Evolutionary conservation across 345 rosid species (phyloP), one percentile per base, ranked within the genome.

Genomic region (Citrus inodora): DNA sequence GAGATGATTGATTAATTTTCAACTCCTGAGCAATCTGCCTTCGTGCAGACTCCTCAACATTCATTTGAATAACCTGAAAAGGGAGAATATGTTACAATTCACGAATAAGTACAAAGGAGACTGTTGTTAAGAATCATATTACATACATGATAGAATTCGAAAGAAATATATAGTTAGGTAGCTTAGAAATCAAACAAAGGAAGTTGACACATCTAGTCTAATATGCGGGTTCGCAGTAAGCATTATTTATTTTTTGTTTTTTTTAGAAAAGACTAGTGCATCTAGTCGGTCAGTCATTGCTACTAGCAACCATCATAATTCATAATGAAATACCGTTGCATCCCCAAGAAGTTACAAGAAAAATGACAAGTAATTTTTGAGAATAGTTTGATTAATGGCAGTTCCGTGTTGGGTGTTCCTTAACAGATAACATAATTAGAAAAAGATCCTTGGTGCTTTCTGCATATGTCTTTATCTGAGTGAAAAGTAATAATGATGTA

Each of bases 1-100:
- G 95, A 19, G 95, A 76, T 0, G 94, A 91, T 77, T 91, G 98
- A 71, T 94, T 94, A 61, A 94, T 92, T 78, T 91, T 92, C 72
- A 94, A 86, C 82, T 92, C 98, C 81, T 89, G 91, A 40, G 94
- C 94, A 80, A 94, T 90, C 73, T 88, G 88, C 82, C 56, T 90
- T 71, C 95, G 89, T 22, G 79, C 72, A 28, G 89, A 87, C 84
- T 90, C 97, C 80, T 92, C 91, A 1, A 91, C 78, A 72, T 91
- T 92, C 90, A 94, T 89, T 85, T 90, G 97, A 78, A 94, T 94
- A 37, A 87, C 94, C 97, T 92, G 74, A 64, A 73, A 27, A 24
- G 24, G 37, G 33, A 77, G 37, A 71, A 67, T 46, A 13, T 59
- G 22, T 35, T 28, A 75, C 11, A 71, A 32, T 51, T 42, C 19